Evolutionary conservation across 345 rosid genomes (phyloP).

Genomic region (Syzygium aqueum): DNA sequence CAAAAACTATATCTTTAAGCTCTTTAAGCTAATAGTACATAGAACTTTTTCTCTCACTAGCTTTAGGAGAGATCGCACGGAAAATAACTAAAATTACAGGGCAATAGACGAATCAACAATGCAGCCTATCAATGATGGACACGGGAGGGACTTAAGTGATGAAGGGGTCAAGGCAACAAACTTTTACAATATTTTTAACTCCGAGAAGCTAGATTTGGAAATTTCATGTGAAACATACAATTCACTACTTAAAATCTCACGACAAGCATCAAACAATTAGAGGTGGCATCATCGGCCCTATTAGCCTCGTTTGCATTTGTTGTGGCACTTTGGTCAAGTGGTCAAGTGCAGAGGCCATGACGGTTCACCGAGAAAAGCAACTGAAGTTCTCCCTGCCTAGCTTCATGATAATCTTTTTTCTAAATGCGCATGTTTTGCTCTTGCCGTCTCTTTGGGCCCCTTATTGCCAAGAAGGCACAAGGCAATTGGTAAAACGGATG

Average conservation of each 20-base stretch:
- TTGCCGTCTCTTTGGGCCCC: not conserved
- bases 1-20: not conserved
- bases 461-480: not conserved
- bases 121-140: not conserved
- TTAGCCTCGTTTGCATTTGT: not conserved
- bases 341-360: too few relatives aligned
- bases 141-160: not conserved
- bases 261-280: not conserved
- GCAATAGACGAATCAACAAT: not conserved
- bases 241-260: not conserved
- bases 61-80: not conserved
- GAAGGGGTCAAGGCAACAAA: not conserved
- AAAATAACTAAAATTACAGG: not conserved
- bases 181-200: not conserved
- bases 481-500: not conserved
- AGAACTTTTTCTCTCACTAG: not conserved
- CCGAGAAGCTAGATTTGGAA: not conserved
- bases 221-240: too few relatives aligned
- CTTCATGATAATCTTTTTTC: not conserved
- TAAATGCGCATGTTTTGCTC: not conserved
- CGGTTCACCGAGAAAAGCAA: not conserved
- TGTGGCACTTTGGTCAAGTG: not conserved
- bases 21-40: not conserved
- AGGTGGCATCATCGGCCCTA: not conserved
- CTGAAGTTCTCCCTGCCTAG: not conserved